Percentiles rank a stretch among this genome's conserved stretches.
Conservation (phyloP, 2,329 filamentous ascomycete genomes). For the Curvularia verruculosa region DNA sequence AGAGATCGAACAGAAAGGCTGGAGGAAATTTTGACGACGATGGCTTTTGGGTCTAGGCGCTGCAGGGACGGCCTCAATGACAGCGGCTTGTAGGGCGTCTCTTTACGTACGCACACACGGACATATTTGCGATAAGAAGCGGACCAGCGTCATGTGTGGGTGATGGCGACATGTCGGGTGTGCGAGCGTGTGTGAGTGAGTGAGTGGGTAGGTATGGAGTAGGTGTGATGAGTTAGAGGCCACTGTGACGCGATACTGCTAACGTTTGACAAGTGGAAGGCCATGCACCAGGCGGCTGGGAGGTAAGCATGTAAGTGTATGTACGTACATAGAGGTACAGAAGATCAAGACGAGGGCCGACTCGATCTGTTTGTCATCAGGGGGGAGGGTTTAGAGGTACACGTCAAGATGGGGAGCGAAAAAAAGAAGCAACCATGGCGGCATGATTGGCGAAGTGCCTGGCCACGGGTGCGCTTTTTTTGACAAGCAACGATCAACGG, state of each 20-base stretch:
- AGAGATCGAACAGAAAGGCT: slow-evolving; percentile 1
- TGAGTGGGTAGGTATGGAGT: slow-evolving; percentile 8
- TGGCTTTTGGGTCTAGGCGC: slow-evolving; percentile 13
- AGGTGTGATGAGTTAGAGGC: slow-evolving; percentile 7
- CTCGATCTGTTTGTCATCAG: not conserved
- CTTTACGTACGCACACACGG: not conserved
- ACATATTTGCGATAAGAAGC: slow-evolving; percentile 7
- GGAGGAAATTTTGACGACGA: slow-evolving; percentile 1
- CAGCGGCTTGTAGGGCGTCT: not conserved
- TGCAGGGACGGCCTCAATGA: not conserved
- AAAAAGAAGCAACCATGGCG: not conserved
- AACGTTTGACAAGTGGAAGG: slow-evolving; percentile 7
- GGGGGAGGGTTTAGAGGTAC: not conserved
- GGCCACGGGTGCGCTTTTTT: not conserved
- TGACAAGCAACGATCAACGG: slow-evolving; percentile 8
- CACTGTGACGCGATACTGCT: slow-evolving; percentile 9
- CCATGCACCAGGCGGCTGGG: slow-evolving; percentile 6
- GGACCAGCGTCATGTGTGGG: not conserved
- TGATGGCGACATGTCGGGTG: not conserved
- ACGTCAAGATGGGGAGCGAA: not conserved
- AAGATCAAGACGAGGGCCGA: not conserved
- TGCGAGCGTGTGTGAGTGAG: too few relatives aligned
- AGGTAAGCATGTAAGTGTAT: not conserved
- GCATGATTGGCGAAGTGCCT: not conserved
- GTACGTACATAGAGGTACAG: too few relatives aligned